Conservation (phyloP, 1,139 yeast species). For the Taphrina populina region DNA sequence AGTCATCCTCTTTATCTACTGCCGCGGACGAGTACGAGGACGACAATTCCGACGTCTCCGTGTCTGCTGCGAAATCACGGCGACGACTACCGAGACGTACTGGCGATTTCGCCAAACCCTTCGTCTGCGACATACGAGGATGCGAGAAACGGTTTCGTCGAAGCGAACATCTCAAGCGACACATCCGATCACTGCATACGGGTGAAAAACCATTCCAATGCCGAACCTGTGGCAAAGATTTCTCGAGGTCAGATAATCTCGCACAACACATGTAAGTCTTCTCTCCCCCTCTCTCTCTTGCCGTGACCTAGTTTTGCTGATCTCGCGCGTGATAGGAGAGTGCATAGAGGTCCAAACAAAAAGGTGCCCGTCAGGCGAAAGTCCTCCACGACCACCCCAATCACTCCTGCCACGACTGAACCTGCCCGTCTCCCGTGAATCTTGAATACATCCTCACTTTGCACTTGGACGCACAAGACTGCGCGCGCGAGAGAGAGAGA, state of each 20-base stretch:
- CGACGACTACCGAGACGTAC: constrained; percentile 6
- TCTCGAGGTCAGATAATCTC: constrained; percentile 72
- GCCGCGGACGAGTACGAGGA: too few relatives aligned
- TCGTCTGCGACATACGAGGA: constrained; percentile 22
- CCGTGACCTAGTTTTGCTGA: too few relatives aligned
- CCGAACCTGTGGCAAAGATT: constrained; percentile 66
- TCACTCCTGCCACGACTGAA: too few relatives aligned
- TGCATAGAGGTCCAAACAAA: constrained; percentile 4
- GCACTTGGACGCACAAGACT: too few relatives aligned
- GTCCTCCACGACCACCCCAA: too few relatives aligned
- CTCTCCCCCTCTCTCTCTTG: too few relatives aligned
- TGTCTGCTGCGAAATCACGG: background rate
- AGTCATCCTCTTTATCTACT: too few relatives aligned
- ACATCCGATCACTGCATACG: constrained; percentile 65
- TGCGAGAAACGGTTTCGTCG: constrained; percentile 54
- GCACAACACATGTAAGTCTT: constrained; percentile 57
- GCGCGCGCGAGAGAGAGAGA: too few relatives aligned
- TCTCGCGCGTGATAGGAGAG: too few relatives aligned
- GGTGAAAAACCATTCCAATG: constrained; percentile 75
- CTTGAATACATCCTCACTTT: too few relatives aligned
- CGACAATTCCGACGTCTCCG: constrained; percentile 10
- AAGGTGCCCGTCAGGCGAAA: too few relatives aligned
- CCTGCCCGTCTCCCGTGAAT: too few relatives aligned
- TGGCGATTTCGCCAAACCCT: constrained; percentile 9
- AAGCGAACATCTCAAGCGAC: constrained; percentile 77